Evolutionary conservation across 192 early-diverging fungal genomes (phyloP).

Genomic region (Backusella tuberculispora): DNA sequence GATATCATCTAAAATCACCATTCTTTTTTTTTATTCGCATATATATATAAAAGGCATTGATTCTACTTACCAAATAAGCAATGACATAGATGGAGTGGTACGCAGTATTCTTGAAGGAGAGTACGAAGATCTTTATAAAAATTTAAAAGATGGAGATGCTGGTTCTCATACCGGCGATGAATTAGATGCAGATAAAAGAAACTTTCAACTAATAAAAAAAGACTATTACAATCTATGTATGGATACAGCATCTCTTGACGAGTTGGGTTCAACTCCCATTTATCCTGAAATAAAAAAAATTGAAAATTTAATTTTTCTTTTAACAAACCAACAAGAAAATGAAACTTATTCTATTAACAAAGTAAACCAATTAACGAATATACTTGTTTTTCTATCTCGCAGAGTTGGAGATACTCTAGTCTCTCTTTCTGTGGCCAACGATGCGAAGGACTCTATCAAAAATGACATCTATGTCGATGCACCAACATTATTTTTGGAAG

Average conservation of each 20-base stretch:
- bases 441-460: background rate
- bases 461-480: background rate
- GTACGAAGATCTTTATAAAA: background rate
- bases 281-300: slow-evolving; percentile 42
- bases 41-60: slow-evolving; percentile 22
- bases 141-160: slow-evolving; percentile 10
- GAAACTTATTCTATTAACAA: slow-evolving; percentile 47
- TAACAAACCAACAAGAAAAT: too few relatives aligned
- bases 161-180: slow-evolving; percentile 29
- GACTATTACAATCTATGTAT: slow-evolving; percentile 59
- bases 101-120: background rate
- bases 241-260: slow-evolving; percentile 44
- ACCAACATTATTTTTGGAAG: background rate
- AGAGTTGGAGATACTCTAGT: background rate
- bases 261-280: slow-evolving; percentile 44
- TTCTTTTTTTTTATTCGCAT: too few relatives aligned
- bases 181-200: slow-evolving; percentile 49
- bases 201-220: slow-evolving; percentile 60
- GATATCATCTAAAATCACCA: too few relatives aligned
- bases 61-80: background rate
- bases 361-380: slow-evolving; percentile 48
- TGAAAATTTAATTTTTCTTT: slow-evolving; percentile 31
- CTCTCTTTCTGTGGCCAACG: slow-evolving; percentile 38
- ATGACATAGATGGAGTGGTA: background rate
- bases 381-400: background rate